Base-by-base conservation (phyloP, 1,284 basidiomycete genomes). In the Ganoderma leucocontextum region DNA sequence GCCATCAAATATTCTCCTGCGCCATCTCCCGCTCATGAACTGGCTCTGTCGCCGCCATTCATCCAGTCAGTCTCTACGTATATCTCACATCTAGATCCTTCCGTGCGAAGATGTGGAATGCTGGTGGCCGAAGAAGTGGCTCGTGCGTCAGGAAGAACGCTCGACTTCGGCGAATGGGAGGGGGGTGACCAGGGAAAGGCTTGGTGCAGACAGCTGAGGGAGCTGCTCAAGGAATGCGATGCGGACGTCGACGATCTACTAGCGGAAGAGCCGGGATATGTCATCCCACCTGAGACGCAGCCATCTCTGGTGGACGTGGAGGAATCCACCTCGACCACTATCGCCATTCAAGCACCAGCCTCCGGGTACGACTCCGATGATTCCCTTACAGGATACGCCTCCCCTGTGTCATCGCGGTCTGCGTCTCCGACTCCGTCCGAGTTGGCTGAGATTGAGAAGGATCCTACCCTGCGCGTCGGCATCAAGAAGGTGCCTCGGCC, bases 51-150 rank as follows among this genome's bases (percentile, higher is more conserved):
- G 0, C 81, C 89, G 0, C 69, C 82, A 0, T 93, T 99, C 75
- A 86, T 99, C 66, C 83, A 85, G 25, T 90, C 91, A 6, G 86
- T 98, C 38, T 89, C 92, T 10, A 80, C 81, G 7, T 97, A 96
- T 76, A 89, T 98, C 53, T 85, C 85, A 0, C 95, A 98, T 75
- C 82, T 92, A 4, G 95, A 97, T 67, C 81, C 85, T 4, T 85
- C 88, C 1, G 86, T 98, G 15, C 90, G 97, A 2, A 86, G 92
- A n/a, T 92, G 95, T 72, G 97, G 97, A 2, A 98, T 99, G 96
- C 86, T 99, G 13, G 89, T 91, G 0, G 97, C 95, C 0, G 97
- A 99, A 79, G 82, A 93, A 62, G 85, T 93, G 15, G 92, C 93
- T 0, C 79, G 82, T 8, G 81, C 82, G 42, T 82, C 84, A 4